phyloP scores from a whole-genome alignment of 2,329 filamentous ascomycete genomes.

The Pyrenophora graminea region DNA sequence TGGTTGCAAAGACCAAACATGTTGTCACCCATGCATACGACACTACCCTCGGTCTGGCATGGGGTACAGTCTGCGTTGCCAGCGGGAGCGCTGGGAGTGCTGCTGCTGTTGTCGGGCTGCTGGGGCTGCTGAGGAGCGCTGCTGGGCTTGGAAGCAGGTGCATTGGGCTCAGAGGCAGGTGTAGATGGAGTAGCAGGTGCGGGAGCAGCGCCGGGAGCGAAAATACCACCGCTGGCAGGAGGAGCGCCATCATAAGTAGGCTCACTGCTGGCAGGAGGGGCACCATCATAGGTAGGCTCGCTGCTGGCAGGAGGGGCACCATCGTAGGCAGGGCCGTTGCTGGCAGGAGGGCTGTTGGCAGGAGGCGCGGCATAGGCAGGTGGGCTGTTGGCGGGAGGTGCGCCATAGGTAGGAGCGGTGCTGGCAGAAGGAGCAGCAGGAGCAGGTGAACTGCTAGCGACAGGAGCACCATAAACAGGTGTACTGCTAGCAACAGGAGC shows the following conservation, averaged over 20 bases:
- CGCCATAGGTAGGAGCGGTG: background rate
- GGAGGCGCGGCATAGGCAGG: constrained; percentile 7
- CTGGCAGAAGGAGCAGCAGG: constrained; percentile 37
- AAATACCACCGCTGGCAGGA: constrained; percentile 26
- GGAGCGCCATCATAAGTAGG: constrained; percentile 14
- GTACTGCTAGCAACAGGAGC: constrained; percentile 1
- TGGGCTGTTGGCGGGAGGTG: constrained; percentile 14
- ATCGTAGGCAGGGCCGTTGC: background rate
- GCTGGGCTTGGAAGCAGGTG: constrained; percentile 9
- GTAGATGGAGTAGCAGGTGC: constrained; percentile 15
- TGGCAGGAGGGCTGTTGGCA: constrained; percentile 23
- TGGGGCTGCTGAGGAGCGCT: constrained; percentile 12
- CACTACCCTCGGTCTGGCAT: constrained; percentile 48
- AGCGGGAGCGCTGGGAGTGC: constrained; percentile 12
- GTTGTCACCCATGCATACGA: constrained; percentile 51
- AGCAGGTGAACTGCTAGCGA: constrained; percentile 27
- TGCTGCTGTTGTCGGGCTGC: constrained; percentile 12
- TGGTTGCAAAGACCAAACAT: constrained; percentile 53
- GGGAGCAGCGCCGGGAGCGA: constrained; percentile 40
- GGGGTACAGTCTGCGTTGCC: constrained; percentile 30
- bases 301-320: constrained; percentile 15
- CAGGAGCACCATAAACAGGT: constrained; percentile 1
- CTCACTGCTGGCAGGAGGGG: constrained; percentile 26
- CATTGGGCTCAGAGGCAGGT: constrained; percentile 9
- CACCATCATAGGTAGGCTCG: constrained; percentile 6